These are phyloP conservation scores for Aspergillus conjunctus DNA, from an alignment of 495 filamentous ascomycete species.

Conservation along the genomic window DNA sequence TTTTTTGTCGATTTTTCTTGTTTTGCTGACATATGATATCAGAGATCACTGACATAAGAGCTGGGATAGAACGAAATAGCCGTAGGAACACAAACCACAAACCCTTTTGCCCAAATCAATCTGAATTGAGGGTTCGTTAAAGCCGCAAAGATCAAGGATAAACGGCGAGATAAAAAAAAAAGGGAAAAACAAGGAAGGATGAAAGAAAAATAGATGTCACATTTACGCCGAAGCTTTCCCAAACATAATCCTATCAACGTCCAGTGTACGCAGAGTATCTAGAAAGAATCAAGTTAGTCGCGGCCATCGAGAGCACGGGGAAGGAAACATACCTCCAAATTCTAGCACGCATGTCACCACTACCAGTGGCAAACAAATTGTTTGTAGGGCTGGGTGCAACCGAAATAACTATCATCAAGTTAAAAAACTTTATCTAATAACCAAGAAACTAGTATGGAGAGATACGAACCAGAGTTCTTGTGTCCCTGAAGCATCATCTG, in stretches of 20 bases:
- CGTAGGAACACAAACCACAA: constrained; percentile 12
- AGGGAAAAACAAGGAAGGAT: constrained; percentile 22
- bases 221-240: constrained; percentile 44
- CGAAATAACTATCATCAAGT: constrained; percentile 67
- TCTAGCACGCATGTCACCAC: constrained; percentile 86
- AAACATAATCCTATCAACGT: constrained; percentile 43
- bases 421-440: constrained; percentile 11
- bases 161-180: constrained; percentile 19
- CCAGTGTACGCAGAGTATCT: constrained; percentile 51
- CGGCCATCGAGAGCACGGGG: neutral
- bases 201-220: constrained; percentile 31
- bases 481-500: constrained; percentile 94
- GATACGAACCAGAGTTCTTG: constrained; percentile 73
- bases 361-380: constrained; percentile 81
- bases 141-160: constrained; percentile 1
- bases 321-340: constrained; percentile 74
- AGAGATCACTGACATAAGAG: constrained; percentile 14
- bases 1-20: constrained; percentile 9
- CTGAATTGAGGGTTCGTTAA: constrained; percentile 19
- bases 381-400: constrained; percentile 83
- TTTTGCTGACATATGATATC: constrained; percentile 11
- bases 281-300: neutral
- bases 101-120: constrained; percentile 22
- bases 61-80: constrained; percentile 3
- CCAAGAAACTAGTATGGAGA: neutral